These are phyloP conservation scores for Trypanosoma congolense DNA, from an alignment of 208 protist genomes.

Conservation along the genomic window DNA sequence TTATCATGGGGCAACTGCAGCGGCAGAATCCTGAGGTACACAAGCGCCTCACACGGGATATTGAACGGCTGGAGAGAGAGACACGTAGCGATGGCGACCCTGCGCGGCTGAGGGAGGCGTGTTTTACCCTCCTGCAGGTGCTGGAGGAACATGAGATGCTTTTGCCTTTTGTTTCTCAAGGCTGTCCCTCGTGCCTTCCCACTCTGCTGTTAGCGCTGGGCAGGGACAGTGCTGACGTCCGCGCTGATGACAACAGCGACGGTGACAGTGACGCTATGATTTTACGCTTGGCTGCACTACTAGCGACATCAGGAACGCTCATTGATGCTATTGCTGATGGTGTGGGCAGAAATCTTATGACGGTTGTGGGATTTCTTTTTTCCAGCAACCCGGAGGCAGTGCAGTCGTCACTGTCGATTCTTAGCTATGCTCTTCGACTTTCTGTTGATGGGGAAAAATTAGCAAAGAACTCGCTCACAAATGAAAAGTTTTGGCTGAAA, in stretches of 20 bases:
- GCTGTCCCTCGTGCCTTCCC: constrained; percentile 7
- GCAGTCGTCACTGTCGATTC: not conserved
- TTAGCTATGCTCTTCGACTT: constrained; percentile 6
- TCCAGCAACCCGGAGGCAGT: not conserved
- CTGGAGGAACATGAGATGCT: not conserved
- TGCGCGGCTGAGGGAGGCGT: constrained; percentile 1
- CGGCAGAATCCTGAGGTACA: constrained; percentile 13
- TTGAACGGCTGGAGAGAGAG: constrained; percentile 15
- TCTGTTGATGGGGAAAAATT: constrained; percentile 12
- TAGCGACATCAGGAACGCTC: constrained; percentile 2
- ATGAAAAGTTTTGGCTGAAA: constrained; percentile 12
- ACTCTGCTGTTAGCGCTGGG: constrained; percentile 5
- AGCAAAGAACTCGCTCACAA: constrained; percentile 4
- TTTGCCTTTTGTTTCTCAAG: constrained; percentile 14
- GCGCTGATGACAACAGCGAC: not conserved
- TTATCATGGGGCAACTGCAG: constrained; percentile 5
- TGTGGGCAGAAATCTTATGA: constrained; percentile 7
- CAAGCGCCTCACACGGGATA: not conserved
- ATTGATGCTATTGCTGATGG: constrained; percentile 9
- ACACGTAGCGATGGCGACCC: constrained; percentile 1
- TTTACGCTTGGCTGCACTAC: not conserved
- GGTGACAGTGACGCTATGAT: constrained; percentile 1
- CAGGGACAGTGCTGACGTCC: too few relatives aligned
- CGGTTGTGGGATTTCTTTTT: constrained; percentile 6
- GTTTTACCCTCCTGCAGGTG: constrained; percentile 3